These are phyloP conservation scores for Coemansia sp. DNA, from an alignment of 192 early-diverging fungal genomes.

Conservation along the genomic window DNA sequence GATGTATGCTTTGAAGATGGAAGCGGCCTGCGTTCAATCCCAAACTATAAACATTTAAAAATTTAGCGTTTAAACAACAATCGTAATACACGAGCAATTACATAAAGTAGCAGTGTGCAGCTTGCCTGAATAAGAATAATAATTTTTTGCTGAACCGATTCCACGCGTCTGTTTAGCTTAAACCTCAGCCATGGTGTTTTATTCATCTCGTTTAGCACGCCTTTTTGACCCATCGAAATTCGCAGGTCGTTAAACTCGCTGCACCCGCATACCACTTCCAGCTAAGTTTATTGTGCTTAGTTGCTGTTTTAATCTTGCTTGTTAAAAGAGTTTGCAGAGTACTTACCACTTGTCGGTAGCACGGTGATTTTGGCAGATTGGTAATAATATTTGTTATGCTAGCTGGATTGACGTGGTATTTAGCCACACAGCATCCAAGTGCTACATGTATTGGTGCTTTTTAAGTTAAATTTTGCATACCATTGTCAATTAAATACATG, in stretches of 20 bases:
- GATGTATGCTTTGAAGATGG: slow-evolving; percentile 25
- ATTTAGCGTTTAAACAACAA: not conserved
- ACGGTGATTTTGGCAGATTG: slow-evolving; percentile 16
- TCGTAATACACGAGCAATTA: not conserved
- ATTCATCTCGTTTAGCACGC: slow-evolving; percentile 38
- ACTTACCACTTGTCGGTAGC: slow-evolving; percentile 34
- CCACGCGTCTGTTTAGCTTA: slow-evolving; percentile 9
- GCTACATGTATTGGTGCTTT: slow-evolving; percentile 4
- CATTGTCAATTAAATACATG: not conserved
- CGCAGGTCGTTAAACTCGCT: slow-evolving; percentile 23
- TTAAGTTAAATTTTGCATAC: not conserved
- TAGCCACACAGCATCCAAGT: slow-evolving; percentile 32
- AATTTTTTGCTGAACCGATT: slow-evolving; percentile 24
- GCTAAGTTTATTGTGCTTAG: slow-evolving; percentile 8
- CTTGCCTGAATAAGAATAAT: slow-evolving; percentile 39
- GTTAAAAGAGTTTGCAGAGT: not conserved
- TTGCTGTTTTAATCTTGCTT: not conserved
- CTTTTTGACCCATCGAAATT: slow-evolving; percentile 37
- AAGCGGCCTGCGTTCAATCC: slow-evolving; percentile 18
- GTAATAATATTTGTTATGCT: slow-evolving; percentile 12
- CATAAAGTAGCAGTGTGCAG: not conserved
- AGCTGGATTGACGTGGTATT: slow-evolving; percentile 30
- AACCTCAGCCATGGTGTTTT: slow-evolving; percentile 15
- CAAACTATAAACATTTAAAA: slow-evolving; percentile 17
- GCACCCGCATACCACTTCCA: slow-evolving; percentile 19